phyloP scores from a whole-genome alignment of 495 filamentous ascomycete genomes.

The Monascus purpureus region DNA sequence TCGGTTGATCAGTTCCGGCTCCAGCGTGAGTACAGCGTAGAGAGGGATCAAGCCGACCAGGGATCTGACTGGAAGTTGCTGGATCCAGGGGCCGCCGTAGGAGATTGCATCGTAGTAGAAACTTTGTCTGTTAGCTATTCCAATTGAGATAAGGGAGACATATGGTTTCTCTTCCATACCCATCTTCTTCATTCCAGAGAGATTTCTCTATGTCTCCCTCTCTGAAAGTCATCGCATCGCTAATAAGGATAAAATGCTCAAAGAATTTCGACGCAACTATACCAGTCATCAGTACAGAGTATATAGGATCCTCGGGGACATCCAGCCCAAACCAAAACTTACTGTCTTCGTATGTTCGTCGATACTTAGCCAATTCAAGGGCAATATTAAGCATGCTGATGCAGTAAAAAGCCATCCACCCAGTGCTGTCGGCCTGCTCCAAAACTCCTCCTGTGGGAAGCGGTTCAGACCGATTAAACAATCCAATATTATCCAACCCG shows the following conservation, averaged over 20 bases:
- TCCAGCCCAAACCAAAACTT: too few species aligned
- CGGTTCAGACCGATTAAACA: conserved; percentile 97
- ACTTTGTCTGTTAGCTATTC: conserved; percentile 12
- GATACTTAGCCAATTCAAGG: conserved; percentile 84
- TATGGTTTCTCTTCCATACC: conserved; percentile 17
- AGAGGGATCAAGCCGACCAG: conserved; percentile 88
- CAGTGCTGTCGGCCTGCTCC: conserved; percentile 93
- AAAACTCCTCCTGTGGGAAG: conserved; percentile 84
- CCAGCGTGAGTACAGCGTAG: conserved; percentile 80
- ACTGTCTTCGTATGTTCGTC: conserved; percentile 91
- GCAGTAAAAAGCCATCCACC: conserved; percentile 98
- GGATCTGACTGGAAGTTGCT: conserved; percentile 82
- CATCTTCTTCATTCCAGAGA: conserved; percentile 88
- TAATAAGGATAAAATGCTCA: conserved; percentile 95
- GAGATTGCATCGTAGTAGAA: conserved; percentile 99
- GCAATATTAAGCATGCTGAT: conserved; percentile 94
- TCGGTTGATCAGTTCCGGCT: conserved; percentile 83
- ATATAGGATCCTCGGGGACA: neutral
- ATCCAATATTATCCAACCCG: conserved; percentile 91
- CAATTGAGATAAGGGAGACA: neutral
- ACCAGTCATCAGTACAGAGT: neutral
- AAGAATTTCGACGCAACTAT: conserved; percentile 90
- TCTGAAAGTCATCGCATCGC: conserved; percentile 91
- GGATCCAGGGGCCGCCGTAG: conserved; percentile 81
- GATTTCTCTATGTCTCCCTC: conserved; percentile 66